These are phyloP conservation scores for Trichoderma orchidacearum DNA, from an alignment of 495 filamentous ascomycete species.

Conservation along the genomic window DNA sequence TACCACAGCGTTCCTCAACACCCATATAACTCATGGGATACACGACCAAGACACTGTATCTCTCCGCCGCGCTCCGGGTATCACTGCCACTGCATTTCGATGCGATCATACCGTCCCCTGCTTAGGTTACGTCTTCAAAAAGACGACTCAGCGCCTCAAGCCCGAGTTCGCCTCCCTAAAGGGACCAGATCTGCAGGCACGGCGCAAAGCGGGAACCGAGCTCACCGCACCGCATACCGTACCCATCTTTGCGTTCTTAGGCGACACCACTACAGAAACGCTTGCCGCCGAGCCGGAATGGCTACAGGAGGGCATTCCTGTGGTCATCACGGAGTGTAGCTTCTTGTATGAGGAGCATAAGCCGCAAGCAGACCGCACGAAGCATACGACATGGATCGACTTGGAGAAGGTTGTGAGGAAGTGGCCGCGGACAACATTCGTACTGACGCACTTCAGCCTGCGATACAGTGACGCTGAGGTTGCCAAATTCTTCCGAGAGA, in stretches of 20 bases:
- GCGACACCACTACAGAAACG: constrained; percentile 18
- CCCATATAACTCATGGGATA: constrained; percentile 15
- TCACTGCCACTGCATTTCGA: constrained; percentile 15
- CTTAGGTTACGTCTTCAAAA: constrained; percentile 21
- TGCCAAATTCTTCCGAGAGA: constrained; percentile 14
- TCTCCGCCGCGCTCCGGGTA: constrained; percentile 9
- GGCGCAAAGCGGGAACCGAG: constrained; percentile 8
- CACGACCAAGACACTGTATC: constrained; percentile 8
- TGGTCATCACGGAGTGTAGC: constrained; percentile 25
- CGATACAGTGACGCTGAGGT: constrained; percentile 19
- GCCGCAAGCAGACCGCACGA: constrained; percentile 18
- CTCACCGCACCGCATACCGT: constrained; percentile 14
- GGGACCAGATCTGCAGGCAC: constrained; percentile 9
- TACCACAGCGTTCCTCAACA: constrained; percentile 2
- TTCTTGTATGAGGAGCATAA: constrained; percentile 19
- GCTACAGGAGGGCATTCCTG: constrained; percentile 12
- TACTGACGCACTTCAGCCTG: constrained; percentile 25
- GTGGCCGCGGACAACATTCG: constrained; percentile 18
- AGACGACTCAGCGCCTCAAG: constrained; percentile 12
- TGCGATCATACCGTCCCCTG: constrained; percentile 25
- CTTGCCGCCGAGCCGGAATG: constrained; percentile 10
- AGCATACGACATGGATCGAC: constrained; percentile 22
- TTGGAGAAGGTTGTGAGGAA: constrained; percentile 15
- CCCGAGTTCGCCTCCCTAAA: constrained; percentile 9
- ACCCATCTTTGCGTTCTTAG: constrained; percentile 24